These are phyloP conservation scores for Eragrostis nindensis DNA, from an alignment of 176 grass and related monocot genomes.

Conservation along the genomic window DNA sequence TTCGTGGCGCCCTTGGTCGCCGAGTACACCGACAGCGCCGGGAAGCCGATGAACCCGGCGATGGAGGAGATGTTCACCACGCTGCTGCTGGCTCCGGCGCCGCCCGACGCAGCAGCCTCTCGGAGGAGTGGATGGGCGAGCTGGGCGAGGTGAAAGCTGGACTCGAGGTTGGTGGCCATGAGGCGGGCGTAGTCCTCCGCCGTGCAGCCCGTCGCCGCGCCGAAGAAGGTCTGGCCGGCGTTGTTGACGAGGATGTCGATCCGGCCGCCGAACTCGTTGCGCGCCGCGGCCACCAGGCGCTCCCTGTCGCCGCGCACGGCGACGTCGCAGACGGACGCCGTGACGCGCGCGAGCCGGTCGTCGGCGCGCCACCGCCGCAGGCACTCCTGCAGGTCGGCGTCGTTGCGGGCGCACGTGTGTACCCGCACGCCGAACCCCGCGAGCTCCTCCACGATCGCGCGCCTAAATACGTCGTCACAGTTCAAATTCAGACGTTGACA, in stretches of 20 bases:
- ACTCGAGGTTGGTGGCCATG: slow-evolving; percentile 60
- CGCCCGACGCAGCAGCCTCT: neutral
- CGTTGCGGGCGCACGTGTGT: slow-evolving; percentile 48
- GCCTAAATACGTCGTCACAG: neutral
- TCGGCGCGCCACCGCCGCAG: slow-evolving; percentile 35
- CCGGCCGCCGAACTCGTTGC: slow-evolving; percentile 28
- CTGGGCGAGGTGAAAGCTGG: slow-evolving; percentile 57
- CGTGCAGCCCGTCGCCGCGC: neutral
- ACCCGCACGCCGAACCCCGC: slow-evolving; percentile 51
- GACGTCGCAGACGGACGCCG: slow-evolving; percentile 56
- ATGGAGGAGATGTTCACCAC: slow-evolving; percentile 55
- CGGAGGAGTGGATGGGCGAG: slow-evolving; percentile 54
- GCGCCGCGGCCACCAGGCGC: slow-evolving; percentile 40
- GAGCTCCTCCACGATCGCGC: slow-evolving; percentile 58
- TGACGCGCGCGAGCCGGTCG: slow-evolving; percentile 20
- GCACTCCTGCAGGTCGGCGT: slow-evolving; percentile 44
- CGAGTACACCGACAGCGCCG: slow-evolving; percentile 41
- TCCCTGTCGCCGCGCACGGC: slow-evolving; percentile 43
- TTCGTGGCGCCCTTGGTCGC: slow-evolving; percentile 49
- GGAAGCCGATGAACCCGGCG: slow-evolving; percentile 4
- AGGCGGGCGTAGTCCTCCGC: slow-evolving; percentile 42
- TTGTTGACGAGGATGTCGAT: slow-evolving; percentile 69
- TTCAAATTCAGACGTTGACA: neutral
- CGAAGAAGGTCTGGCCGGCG: slow-evolving; percentile 39
- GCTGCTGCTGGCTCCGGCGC: slow-evolving; percentile 29